phyloP scores from a whole-genome alignment of 1,284 basidiomycete species.

The Irpex sp. region DNA sequence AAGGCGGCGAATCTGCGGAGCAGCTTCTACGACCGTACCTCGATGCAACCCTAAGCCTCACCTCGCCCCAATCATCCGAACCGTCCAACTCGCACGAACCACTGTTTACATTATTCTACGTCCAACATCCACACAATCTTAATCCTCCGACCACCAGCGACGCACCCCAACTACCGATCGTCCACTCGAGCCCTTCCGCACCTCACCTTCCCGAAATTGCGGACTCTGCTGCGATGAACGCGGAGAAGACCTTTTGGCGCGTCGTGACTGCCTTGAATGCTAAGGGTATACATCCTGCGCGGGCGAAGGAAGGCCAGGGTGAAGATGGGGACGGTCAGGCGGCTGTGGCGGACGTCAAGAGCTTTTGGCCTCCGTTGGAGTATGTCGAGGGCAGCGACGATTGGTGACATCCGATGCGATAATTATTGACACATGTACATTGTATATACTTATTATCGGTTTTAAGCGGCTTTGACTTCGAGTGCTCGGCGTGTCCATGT shows the following conservation, averaged over 20 bases:
- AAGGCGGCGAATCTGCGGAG: constrained; percentile 34
- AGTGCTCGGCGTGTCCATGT: no score
- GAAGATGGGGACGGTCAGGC: constrained; percentile 11
- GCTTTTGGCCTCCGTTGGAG: constrained; percentile 33
- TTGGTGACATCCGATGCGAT: constrained; percentile 14
- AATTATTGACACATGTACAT: neutral
- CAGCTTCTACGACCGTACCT: constrained; percentile 60
- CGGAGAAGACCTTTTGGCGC: constrained; percentile 62
- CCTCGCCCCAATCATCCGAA: constrained; percentile 18
- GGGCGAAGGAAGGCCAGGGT: constrained; percentile 7
- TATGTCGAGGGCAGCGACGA: constrained; percentile 24
- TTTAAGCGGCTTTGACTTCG: no score
- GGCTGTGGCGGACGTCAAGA: constrained; percentile 20
- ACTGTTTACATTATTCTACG: constrained; percentile 56
- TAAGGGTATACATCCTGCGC: constrained; percentile 12
- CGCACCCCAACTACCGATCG: constrained; percentile 22
- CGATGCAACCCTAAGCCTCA: constrained; percentile 40
- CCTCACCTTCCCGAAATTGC: constrained; percentile 48
- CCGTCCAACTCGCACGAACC: constrained; percentile 23
- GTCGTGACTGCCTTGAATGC: constrained; percentile 28
- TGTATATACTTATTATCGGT: no score
- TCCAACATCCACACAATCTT: constrained; percentile 31
- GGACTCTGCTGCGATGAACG: constrained; percentile 55
- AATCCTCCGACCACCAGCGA: constrained; percentile 5
- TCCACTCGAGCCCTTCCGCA: constrained; percentile 37